Conservation (phyloP, 202 grass and related monocot genomes). For the Hordeum pubiflorum region DNA sequence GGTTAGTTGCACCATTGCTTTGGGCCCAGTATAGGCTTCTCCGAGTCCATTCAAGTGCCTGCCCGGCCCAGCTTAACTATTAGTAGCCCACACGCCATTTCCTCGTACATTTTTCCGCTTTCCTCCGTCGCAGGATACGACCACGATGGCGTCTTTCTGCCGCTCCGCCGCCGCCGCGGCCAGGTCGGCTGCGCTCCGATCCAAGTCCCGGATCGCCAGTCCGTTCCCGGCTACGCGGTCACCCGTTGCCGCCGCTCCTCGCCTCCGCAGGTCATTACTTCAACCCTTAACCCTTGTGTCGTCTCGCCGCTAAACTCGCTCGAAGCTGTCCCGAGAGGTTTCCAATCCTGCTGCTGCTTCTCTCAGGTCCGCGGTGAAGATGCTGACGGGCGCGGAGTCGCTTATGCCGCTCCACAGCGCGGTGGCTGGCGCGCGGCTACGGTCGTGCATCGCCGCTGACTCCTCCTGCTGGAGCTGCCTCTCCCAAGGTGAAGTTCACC, state of each 20-base stretch:
- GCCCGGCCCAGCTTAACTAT: background rate
- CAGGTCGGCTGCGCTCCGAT: slow-evolving; percentile 36
- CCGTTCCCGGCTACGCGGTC: background rate
- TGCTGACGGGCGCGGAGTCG: slow-evolving; percentile 39
- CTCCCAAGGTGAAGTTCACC: slow-evolving; percentile 47
- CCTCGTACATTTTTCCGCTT: background rate
- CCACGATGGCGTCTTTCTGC: slow-evolving; percentile 57
- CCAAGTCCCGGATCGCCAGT: slow-evolving; percentile 18
- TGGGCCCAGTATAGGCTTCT: background rate
- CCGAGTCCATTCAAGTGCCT: background rate
- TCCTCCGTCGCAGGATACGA: background rate
- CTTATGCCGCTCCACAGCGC: slow-evolving; percentile 88
- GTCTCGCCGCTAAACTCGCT: background rate
- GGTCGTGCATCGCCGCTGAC: slow-evolving; percentile 65
- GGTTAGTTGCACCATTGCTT: background rate
- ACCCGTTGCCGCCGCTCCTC: background rate
- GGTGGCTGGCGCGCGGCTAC: slow-evolving; percentile 57
- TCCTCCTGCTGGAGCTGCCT: slow-evolving; percentile 83
- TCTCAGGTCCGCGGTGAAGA: slow-evolving; percentile 33
- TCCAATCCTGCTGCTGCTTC: background rate
- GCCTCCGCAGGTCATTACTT: slow-evolving; percentile 34
- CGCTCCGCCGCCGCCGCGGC: slow-evolving; percentile 31
- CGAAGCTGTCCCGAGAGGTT: background rate
- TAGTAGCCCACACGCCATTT: background rate
- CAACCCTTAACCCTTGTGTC: background rate